Conservation (phyloP, 768 basidiomycete genomes). For the Suillus weaverae region DNA sequence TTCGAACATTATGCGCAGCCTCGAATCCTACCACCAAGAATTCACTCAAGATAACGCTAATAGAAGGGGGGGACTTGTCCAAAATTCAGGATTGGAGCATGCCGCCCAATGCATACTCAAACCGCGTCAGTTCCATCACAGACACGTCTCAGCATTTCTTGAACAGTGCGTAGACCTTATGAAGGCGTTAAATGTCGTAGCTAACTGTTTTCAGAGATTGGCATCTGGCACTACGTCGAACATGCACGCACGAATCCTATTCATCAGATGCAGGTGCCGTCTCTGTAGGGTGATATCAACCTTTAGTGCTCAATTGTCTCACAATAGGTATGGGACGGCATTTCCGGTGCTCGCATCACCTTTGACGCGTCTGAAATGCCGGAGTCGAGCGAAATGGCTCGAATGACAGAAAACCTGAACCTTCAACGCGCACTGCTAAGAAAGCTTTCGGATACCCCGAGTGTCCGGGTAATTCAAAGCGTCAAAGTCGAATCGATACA, state of each 20-base stretch:
- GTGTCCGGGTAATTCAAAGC: constrained; percentile 67
- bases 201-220: constrained; percentile 54
- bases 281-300: not conserved
- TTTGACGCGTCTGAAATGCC: constrained; percentile 58
- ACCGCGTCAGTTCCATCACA: constrained; percentile 85
- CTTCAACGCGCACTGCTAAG: constrained; percentile 82
- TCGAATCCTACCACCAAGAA: constrained; percentile 51
- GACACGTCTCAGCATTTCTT: constrained; percentile 69
- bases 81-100: constrained; percentile 69
- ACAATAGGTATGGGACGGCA: constrained; percentile 85
- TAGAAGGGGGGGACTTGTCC: constrained; percentile 80
- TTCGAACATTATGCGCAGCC: constrained; percentile 37
- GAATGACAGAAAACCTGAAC: constrained; percentile 90
- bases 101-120: constrained; percentile 59
- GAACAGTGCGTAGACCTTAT: constrained; percentile 43
- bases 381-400: constrained; percentile 61
- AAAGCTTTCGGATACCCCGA: constrained; percentile 51
- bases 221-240: constrained; percentile 83
- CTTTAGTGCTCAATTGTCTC: constrained; percentile 3
- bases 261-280: constrained; percentile 79
- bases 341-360: constrained; percentile 75
- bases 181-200: not conserved
- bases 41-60: constrained; percentile 62
- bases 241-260: constrained; percentile 64
- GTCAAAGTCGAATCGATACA: constrained; percentile 73